Evolutionary conservation across 1,284 basidiomycete genomes (phyloP), one percentile per base, ranked within the genome.

Genomic region (Apiotrichum sp.): DNA sequence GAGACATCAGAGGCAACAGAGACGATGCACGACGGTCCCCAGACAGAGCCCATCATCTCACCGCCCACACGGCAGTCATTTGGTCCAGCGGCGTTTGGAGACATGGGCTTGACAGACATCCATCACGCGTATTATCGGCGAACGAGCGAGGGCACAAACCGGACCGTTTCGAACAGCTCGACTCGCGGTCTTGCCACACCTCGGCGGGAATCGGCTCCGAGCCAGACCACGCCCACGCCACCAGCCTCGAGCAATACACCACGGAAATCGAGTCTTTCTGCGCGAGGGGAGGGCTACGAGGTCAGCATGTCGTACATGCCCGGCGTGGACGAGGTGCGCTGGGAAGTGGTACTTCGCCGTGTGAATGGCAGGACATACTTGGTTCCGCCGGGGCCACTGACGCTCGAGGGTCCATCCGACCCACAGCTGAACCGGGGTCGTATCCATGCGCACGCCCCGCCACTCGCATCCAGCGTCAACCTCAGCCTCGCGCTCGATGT

Each of bases 381-480:
- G 42, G 10, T 22, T 13, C 44, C n/a, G 7, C 39, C 42, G 2
- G 31, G 50, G 13, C 47, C 47, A 10, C 38, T 41, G 29, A 31
- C 36, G 1, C 47, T 41, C 5, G 39, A 3, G 3, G 47, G 31
- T 6, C 47, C 47, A 3, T 9, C 31, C 1, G 6, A 22, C 22
- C 22, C 22, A 22, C 22, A 22, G 22, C 22, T 22, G 22, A 22
- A 22, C 22, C 22, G 22, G 22, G 22, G 22, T 22, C 22, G 22
- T 22, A 22, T 22, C 38, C 43, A 11, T 31, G 42, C 34, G 14
- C 38, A 42, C 9, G 64, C 64, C 0, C 66, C 64, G 13, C 45
- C 60, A 2, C 44, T 60, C 2, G 67, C 72, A 2, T 65, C 63
- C 13, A 66, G 62, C n/a, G 62, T 74, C 57, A 72, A 70, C 57